A percentile compares a stretch with the other conserved stretches of the same genome.
These are phyloP conservation scores for Fomitopsis pinicola DNA, from an alignment of 1,284 basidiomycete genomes.

Conservation along the genomic window DNA sequence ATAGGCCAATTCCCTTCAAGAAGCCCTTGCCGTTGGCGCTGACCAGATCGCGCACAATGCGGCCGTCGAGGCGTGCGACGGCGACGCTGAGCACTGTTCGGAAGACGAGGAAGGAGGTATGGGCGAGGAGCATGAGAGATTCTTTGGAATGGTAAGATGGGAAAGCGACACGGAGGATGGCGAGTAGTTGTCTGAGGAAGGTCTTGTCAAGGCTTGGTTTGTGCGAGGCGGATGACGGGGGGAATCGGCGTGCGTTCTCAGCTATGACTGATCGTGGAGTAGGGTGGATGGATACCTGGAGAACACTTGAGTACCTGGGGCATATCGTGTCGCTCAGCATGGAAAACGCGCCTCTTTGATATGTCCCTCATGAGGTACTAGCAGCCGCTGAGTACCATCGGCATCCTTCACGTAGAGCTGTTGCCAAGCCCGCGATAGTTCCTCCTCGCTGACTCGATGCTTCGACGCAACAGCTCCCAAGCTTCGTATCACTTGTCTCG, in stretches of 20 bases:
- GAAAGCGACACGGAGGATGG: slow-evolving; percentile 76
- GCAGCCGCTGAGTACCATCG: slow-evolving; percentile 58
- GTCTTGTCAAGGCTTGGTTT: slow-evolving; percentile 75
- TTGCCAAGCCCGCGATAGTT: slow-evolving; percentile 47
- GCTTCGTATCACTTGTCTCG: slow-evolving; percentile 20
- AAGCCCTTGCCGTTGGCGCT: slow-evolving; percentile 87
- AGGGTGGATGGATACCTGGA: slow-evolving; percentile 34
- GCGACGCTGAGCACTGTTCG: slow-evolving; percentile 85
- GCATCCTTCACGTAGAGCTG: slow-evolving; percentile 51
- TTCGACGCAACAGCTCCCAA: slow-evolving; percentile 27
- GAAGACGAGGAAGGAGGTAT: slow-evolving; percentile 86
- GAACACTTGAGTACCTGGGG: too few relatives aligned
- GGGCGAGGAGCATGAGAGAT: slow-evolving; percentile 69
- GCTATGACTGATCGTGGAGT: slow-evolving; percentile 40
- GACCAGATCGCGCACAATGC: slow-evolving; percentile 86
- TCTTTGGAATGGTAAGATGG: slow-evolving; percentile 75
- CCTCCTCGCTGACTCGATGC: slow-evolving; percentile 34
- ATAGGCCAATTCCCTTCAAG: slow-evolving; percentile 76
- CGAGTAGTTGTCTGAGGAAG: slow-evolving; percentile 76
- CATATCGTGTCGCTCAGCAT: background rate
- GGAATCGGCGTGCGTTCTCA: slow-evolving; percentile 50
- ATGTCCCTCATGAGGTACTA: slow-evolving; percentile 62
- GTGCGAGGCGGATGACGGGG: slow-evolving; percentile 41
- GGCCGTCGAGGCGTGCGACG: slow-evolving; percentile 88
- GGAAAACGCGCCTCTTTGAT: slow-evolving; percentile 44